Base-by-base conservation (phyloP, 805 yeast genomes). In the Deakozyma indianensis region DNA sequence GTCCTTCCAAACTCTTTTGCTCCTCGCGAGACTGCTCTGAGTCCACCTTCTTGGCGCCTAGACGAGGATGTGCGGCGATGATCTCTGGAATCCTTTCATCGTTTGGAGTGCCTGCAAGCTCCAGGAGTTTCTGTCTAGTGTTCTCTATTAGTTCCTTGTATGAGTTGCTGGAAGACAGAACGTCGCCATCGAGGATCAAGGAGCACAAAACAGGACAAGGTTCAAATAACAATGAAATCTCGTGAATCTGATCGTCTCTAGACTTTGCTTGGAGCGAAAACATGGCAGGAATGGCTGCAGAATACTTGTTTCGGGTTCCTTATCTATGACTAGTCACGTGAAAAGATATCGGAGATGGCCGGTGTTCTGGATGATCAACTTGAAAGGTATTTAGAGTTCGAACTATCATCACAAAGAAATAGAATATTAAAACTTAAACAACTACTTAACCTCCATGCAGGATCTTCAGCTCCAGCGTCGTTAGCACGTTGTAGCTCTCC, bases 1-100 rank as follows among this genome's bases (percentile, higher is more conserved):
- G 78, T 47, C 72, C 69, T 23, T 67, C 71, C 32, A 87, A 67
- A 11, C 80, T 74, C 48, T 70, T 73, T 59, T 87, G 96, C 61
- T 87, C 96, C 3, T 64, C 59, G 22, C 69, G 64, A 1, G 94
- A 83, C 55, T 83, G 88, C 3, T 61, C 66, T 14, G 66, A 80
- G 24, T 84, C 69, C 18, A 62, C 54, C 45, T 62, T 68, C 38
- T 46, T 48, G 25, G 83, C 83, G 0, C 96, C 96, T 16, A 87
- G 66, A 46, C 95, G 68, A 16, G 96, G 96, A 63, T 87, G 96
- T 0, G 96, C 95, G 1, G 84, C 79, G n/a, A 88, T 76, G 47
- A 88, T 85, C 38, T 47, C 50, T 23, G 59, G 41, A 25, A 56
- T 42, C 23, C 59, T 43, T 42, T 55, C 48, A 47, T 52, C 44